Evolutionary conservation across 495 filamentous ascomycete genomes (phyloP), one percentile per base, ranked within the genome.

Genomic region (Friedmanniomyces endolithicus): DNA sequence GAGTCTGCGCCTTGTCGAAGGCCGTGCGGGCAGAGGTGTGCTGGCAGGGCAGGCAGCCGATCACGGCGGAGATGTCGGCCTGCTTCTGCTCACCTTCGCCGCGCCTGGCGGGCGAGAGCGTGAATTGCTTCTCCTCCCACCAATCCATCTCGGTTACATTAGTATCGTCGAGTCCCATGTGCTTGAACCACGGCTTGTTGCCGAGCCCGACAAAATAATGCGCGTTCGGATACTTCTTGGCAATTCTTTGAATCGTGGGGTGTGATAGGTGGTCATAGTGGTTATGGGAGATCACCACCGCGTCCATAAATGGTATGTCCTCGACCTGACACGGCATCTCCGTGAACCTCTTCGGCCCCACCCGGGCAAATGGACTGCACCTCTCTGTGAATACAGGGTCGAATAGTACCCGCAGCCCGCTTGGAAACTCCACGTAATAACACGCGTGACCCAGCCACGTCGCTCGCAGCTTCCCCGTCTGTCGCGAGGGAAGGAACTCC

Each of bases 381-480:
- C 88, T 83, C 52, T 85, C 78, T 58, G 89, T 87, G 56, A 98
- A 95, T 16, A 98, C 90, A 1, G 92, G 92, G 66, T 98, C 92
- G 67, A 96, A 96, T 11, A 98, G 77, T 1, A 94, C 88, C 37
- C 90, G 82, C 20, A 98, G 72, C 0, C 92, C 92, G 50, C 75
- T 71, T 16, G 92, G 90, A 62, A 94, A 96, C 66, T 96, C 92
- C 50, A 94, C 83, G 64, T 86, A 87, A 68, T 88, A 95, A 70
- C 88, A 95, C 0, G 92, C 89, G 69, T 98, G 92, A 11, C 92
- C 92, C 4, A 98, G 79, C 92, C 92, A 98, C 31, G 92, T 98
- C 37, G 90, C 89, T 19, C 90, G 83, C 8, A 98, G 79, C 12
- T 69, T 73, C 39, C 64, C 61, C 4, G 82, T 70, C 66, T 59